These are phyloP conservation scores for Thermochaetoides thermophila DNA, from an alignment of 495 filamentous ascomycete genomes.

Conservation along the genomic window DNA sequence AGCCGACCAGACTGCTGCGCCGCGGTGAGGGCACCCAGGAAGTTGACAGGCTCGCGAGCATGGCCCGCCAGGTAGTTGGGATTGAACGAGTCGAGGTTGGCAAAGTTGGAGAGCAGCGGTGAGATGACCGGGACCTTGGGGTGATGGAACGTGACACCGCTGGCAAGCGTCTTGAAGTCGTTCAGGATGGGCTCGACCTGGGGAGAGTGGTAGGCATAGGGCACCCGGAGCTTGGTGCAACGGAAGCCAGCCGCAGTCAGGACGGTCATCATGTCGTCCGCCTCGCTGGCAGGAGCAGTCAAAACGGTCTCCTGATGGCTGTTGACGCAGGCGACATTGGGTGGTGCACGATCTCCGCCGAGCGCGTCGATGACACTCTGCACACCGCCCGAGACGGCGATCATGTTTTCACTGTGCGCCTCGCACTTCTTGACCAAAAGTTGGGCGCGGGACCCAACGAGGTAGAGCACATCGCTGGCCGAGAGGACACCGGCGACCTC, in stretches of 20 bases:
- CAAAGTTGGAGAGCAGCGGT: slow-evolving; percentile 45
- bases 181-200: slow-evolving; percentile 68
- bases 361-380: slow-evolving; percentile 26
- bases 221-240: slow-evolving; percentile 53
- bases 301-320: slow-evolving; percentile 46
- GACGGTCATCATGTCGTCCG: slow-evolving; percentile 42
- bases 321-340: slow-evolving; percentile 48
- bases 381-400: slow-evolving; percentile 38
- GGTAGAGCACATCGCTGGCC: slow-evolving; percentile 62
- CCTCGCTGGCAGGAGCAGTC: slow-evolving; percentile 35
- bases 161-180: slow-evolving; percentile 44
- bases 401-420: slow-evolving; percentile 54
- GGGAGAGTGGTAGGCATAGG: slow-evolving; percentile 69
- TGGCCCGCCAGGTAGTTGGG: slow-evolving; percentile 50
- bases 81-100: slow-evolving; percentile 42
- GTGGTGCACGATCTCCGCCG: slow-evolving; percentile 13
- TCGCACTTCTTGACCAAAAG: slow-evolving; percentile 61
- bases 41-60: slow-evolving; percentile 59
- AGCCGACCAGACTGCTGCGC: slow-evolving; percentile 35
- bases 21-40: slow-evolving; percentile 46
- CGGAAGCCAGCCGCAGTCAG: slow-evolving; percentile 47
- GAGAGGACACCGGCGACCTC: slow-evolving; percentile 68
- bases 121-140: slow-evolving; percentile 60
- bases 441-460: slow-evolving; percentile 64
- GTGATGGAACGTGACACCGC: slow-evolving; percentile 41